Base-by-base conservation (phyloP, 2,329 filamentous ascomycete genomes). In the Cryphonectria radicalis region DNA sequence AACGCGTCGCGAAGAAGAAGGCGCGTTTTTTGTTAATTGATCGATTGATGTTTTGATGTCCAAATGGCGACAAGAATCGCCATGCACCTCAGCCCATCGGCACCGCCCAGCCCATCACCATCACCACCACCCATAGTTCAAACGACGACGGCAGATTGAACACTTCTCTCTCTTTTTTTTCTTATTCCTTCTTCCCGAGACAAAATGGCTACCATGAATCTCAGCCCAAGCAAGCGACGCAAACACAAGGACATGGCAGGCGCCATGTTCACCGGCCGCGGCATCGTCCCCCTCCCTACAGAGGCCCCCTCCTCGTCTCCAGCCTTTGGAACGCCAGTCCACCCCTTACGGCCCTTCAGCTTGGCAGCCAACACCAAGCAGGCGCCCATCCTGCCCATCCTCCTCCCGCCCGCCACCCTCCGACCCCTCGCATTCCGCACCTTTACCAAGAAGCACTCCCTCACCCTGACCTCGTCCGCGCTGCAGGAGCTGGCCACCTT, bases 371-470 rank as follows among this genome's bases (percentile, higher is more conserved):
- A 85, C 35, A 76, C 79, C 59, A 86, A 88, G 75, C 71, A 73
- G 46, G 86, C 90, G 17, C 86, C 86, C 35, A 92, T 98, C 64
- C 86, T 99, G 1, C 94, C 96, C 4, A 96, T 99, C 70, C 86
- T 97, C 50, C 90, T 99, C 5, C 95, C 95, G 4, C 93, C 95
- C 0, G 90, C 94, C 13, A 97, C 93, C 0, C 84, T 99, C 57
- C 88, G 97, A 73, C 95, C 96, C 2, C 86, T 98, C 28, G 97
- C 96, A 11, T 98, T 99, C 78, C 90, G 96, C 63, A 97, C 93
- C 0, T 97, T 99, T 75, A 99, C 96, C 1, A 98, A 98, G 81
- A 99, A 98, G 79, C 94, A 99, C 82, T 97, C 95, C 76, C 85
- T 99, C 70, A 98, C 95, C 0, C 89, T 99, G 68, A 95, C 93